A percentile compares a stretch with the other conserved stretches of the same genome.
Conservation (phyloP, 2,329 filamentous ascomycete species). For the Aphanoascus verrucosus region DNA sequence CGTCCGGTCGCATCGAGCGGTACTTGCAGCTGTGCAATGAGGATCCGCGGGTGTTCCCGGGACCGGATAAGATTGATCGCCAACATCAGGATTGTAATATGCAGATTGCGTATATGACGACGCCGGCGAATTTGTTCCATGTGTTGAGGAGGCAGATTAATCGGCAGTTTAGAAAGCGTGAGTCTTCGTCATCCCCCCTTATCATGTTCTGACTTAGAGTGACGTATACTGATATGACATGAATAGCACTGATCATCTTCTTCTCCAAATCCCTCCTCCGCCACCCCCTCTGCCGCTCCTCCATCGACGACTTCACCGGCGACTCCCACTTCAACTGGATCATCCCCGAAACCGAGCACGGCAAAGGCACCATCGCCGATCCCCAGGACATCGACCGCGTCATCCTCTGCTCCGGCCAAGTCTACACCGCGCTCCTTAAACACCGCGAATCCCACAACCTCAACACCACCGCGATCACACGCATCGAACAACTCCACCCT, state of each 20-base stretch:
- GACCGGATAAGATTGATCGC: slow-evolving; percentile 76
- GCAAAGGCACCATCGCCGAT: slow-evolving; percentile 61
- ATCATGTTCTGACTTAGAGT: not conserved
- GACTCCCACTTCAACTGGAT: slow-evolving; percentile 96
- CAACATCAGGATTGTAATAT: slow-evolving; percentile 99
- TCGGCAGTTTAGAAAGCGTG: slow-evolving; percentile 97
- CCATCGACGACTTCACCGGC: slow-evolving; percentile 80
- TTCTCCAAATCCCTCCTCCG: slow-evolving; percentile 96
- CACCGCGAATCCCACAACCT: slow-evolving; percentile 77
- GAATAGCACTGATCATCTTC: slow-evolving; percentile 78
- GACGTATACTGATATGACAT: slow-evolving; percentile 15
- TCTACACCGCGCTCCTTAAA: slow-evolving; percentile 82
- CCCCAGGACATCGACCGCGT: slow-evolving; percentile 87
- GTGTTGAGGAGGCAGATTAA: slow-evolving; percentile 95
- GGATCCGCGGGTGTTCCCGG: slow-evolving; percentile 86
- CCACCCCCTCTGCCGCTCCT: slow-evolving; percentile 81
- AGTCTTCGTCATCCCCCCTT: no score
- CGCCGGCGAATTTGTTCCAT: slow-evolving; percentile 91
- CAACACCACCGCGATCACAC: slow-evolving; percentile 85
- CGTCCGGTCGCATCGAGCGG: slow-evolving; percentile 90
- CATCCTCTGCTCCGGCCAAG: slow-evolving; percentile 88
- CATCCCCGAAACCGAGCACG: slow-evolving; percentile 79
- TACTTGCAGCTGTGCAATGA: slow-evolving; percentile 97
- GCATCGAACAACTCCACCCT: slow-evolving; percentile 93
- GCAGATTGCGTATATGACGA: slow-evolving; percentile 97